Base-by-base conservation (phyloP, 2,329 filamentous ascomycete genomes). In the Colletotrichum melonis region DNA sequence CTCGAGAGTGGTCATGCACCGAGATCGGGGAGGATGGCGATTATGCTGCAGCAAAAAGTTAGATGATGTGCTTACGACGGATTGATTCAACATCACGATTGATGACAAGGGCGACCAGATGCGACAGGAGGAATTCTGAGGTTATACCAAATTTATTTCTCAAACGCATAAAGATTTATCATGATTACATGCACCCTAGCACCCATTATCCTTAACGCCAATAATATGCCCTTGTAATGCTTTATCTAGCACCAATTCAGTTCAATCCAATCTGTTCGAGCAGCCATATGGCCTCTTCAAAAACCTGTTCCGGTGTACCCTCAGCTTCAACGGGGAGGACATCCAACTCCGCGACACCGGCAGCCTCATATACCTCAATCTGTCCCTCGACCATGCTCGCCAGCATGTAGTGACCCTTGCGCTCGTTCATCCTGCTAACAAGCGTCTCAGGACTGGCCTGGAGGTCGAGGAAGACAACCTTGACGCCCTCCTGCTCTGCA, bases 341-440 rank as follows among this genome's bases (percentile, higher is more conserved):
- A 72, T 85, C 82, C 1, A 72, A 72, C 74, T 85, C 83, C 3
- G 77, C 74, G 2, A 73, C 66, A 0, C 70, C 75, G 0, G 80
- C 75, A 1, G 69, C 67, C 69, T 84, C 82, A 14, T 81, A 78
- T 1, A 78, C 76, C 1, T 74, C 76, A 2, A 83, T 28, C 69
- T 85, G 83, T 1, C 80, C 77, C 28, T 81, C 77, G 0, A 83
- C 79, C 81, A 84, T 83, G 9, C 71, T 74, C 0, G 78, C 67
- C 52, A 78, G 76, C 83, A 84, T 84, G 59, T 82, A 84, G 65
- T 84, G 83, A 0, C 76, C 78, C 46, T 77, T 72, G 16, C 82
- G 76, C 38, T 73, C 60, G 6, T 77, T 70, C 5, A 81, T 59
- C 4, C 82, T 24, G 24, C 24, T 28, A 28, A 76, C 68, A 7